These are phyloP conservation scores for Adansonia digitata DNA, from an alignment of 345 rosid genomes.

Conservation along the genomic window DNA sequence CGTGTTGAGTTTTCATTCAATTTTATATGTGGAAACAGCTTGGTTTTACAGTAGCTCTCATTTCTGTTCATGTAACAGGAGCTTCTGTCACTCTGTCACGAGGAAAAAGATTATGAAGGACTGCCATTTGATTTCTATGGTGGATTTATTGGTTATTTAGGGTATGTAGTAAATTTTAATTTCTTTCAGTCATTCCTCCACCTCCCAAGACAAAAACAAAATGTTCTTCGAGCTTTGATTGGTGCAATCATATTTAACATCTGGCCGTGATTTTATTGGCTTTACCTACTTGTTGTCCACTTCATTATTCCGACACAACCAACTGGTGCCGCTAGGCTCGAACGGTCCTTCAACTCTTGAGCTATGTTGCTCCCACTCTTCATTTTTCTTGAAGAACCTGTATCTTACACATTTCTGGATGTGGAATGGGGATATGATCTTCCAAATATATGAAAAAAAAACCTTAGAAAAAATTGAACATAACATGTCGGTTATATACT, in stretches of 20 bases:
- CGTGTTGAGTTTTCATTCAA: neutral
- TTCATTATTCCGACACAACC: neutral
- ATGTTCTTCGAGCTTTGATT: neutral
- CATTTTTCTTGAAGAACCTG: too few species aligned
- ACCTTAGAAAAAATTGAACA: too few species aligned
- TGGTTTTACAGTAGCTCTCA: neutral
- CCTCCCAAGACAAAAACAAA: neutral
- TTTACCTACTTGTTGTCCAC: neutral
- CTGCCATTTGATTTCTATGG: slow-evolving; percentile 88
- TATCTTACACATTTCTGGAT: too few species aligned
- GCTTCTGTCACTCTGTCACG: slow-evolving; percentile 55
- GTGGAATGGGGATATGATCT: too few species aligned
- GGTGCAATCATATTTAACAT: neutral
- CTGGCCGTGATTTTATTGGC: neutral
- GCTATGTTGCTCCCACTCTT: too few species aligned
- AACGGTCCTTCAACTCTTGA: too few species aligned
- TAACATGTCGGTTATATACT: too few species aligned
- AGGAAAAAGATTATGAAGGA: slow-evolving; percentile 69
- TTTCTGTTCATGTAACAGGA: slow-evolving; percentile 44
- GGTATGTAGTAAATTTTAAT: slow-evolving; percentile 45
- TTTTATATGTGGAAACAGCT: neutral
- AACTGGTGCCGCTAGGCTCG: too few species aligned
- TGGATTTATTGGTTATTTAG: slow-evolving; percentile 90
- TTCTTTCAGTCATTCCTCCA: neutral
- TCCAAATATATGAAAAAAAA: too few species aligned